A percentile compares a stretch with the other conserved stretches of the same genome.
Conservation (phyloP, 441 rosid species). For the Eutrema salsugineum region DNA sequence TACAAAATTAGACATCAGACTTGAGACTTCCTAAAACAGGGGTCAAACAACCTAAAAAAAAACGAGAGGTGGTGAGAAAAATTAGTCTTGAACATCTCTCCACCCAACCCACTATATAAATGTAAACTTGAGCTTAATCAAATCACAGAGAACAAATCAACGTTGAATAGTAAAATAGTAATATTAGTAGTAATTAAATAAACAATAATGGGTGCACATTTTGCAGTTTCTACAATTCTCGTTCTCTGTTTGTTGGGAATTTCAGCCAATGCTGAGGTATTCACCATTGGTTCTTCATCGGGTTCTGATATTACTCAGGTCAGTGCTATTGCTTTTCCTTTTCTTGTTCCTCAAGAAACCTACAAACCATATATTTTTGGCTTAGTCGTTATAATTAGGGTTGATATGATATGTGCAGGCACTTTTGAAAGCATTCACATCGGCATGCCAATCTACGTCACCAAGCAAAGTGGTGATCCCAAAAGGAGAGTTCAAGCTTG, state of each 20-base stretch:
- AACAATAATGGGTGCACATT: slow-evolving; percentile 3
- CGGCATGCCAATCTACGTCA: slow-evolving; percentile 40
- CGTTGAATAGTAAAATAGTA: neutral
- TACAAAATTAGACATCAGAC: slow-evolving; percentile 4
- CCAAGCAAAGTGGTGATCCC: slow-evolving; percentile 41
- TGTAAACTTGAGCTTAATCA: neutral
- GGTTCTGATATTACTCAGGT: slow-evolving; percentile 22
- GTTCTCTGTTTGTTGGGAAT: neutral
- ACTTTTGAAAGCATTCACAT: slow-evolving; percentile 36
- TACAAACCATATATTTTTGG: neutral
- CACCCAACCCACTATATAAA: slow-evolving; percentile 2
- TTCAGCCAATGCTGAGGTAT: slow-evolving; percentile 18
- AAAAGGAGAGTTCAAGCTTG: slow-evolving; percentile 35
- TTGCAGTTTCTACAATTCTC: neutral
- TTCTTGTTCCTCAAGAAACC: neutral
- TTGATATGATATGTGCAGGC: slow-evolving; percentile 21
- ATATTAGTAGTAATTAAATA: neutral
- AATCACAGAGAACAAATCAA: slow-evolving; percentile 8
- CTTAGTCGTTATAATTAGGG: neutral
- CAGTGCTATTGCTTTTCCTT: neutral
- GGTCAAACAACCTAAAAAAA: slow-evolving; percentile 20
- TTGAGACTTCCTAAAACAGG: neutral
- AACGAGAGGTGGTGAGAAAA: slow-evolving; percentile 11
- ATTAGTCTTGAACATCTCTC: neutral
- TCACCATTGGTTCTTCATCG: neutral